Conservation (phyloP, 1,139 yeast genomes). For the Pichia norvegensis region DNA sequence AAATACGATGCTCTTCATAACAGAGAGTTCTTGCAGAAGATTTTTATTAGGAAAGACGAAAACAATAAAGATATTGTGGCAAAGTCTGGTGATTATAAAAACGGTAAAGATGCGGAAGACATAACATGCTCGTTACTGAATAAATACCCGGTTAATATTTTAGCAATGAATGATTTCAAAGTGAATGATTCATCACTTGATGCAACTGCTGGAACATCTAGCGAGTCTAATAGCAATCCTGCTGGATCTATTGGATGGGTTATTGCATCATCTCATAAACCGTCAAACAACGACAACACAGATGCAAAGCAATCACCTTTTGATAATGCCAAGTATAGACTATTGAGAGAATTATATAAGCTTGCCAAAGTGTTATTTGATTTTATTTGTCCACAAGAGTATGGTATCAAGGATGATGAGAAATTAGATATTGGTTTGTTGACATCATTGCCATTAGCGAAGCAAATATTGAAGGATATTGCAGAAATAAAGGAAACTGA, state of each 20-base stretch:
- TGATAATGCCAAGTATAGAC: constrained; percentile 71
- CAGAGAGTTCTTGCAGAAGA: constrained; percentile 75
- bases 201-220: constrained; percentile 28
- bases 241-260: constrained; percentile 77
- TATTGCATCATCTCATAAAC: constrained; percentile 37
- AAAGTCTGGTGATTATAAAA: background rate
- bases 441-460: constrained; percentile 90
- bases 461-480: constrained; percentile 75
- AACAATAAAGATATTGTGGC: constrained; percentile 26
- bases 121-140: constrained; percentile 54
- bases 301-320: constrained; percentile 46
- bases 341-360: constrained; percentile 80
- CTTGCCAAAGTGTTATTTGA: constrained; percentile 91
- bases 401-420: constrained; percentile 93
- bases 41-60: constrained; percentile 60
- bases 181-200: constrained; percentile 35
- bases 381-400: constrained; percentile 97
- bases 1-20: constrained; percentile 96
- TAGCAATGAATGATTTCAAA: constrained; percentile 71
- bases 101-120: constrained; percentile 22
- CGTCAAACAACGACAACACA: constrained; percentile 25
- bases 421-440: constrained; percentile 91
- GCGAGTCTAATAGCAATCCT: constrained; percentile 22
- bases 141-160: constrained; percentile 70
- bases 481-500: constrained; percentile 71